Evolutionary conservation across 1,139 yeast species (phyloP).

Genomic region (Yamadazyma dushanensis): DNA sequence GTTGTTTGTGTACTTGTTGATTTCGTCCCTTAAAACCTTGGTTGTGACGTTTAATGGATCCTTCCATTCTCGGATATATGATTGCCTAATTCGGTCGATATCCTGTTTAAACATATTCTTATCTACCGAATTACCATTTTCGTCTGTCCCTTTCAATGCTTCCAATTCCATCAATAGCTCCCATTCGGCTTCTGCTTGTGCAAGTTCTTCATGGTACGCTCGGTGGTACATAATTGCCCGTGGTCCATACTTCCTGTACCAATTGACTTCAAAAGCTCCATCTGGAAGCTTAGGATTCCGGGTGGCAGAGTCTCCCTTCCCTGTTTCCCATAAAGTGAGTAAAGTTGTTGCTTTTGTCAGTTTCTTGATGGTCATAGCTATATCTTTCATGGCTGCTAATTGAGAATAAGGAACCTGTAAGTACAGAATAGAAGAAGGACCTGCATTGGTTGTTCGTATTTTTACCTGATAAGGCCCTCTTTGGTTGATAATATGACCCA

Average conservation of each 20-base stretch:
- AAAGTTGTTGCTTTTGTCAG: constrained; percentile 25
- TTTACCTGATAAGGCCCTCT: constrained; percentile 42
- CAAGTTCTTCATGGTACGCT: constrained; percentile 25
- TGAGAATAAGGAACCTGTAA: constrained; percentile 28
- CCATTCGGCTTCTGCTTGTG: constrained; percentile 30
- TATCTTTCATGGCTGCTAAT: constrained; percentile 20
- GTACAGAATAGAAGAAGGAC: constrained; percentile 30
- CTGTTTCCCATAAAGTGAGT: constrained; percentile 28
- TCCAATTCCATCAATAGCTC: constrained; percentile 26
- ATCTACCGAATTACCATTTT: constrained; percentile 3
- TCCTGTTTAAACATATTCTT: constrained; percentile 5
- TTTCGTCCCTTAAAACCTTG: constrained; percentile 15
- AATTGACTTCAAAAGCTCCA: constrained; percentile 26
- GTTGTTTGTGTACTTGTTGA: constrained; percentile 17
- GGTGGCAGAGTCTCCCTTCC: constrained; percentile 10
- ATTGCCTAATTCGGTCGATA: constrained; percentile 1
- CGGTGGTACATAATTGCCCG: constrained; percentile 31
- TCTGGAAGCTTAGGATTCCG: constrained; percentile 17
- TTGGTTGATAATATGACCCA: constrained; percentile 23
- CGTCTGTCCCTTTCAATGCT: constrained; percentile 1
- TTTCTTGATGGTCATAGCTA: constrained; percentile 35
- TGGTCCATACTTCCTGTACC: constrained; percentile 30
- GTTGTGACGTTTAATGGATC: constrained; percentile 23
- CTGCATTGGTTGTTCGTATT: constrained; percentile 32
- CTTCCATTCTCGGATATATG: constrained; percentile 22